Evolutionary conservation across 169 alveolate species (phyloP).

Genomic region (Eimeria acervulina): DNA sequence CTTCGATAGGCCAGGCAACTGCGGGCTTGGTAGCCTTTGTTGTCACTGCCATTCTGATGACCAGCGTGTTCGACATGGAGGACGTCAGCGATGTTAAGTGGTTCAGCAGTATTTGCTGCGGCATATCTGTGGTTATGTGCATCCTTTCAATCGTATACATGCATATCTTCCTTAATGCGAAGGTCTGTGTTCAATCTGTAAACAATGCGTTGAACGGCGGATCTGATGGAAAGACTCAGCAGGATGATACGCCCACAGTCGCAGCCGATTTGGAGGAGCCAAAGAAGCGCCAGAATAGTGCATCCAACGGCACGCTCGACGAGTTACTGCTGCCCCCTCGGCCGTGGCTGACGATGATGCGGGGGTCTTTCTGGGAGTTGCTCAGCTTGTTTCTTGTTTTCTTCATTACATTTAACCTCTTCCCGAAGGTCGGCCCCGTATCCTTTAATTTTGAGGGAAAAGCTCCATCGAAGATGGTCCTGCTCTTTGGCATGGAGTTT

Average conservation of each 20-base stretch:
- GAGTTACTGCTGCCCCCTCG: slow-evolving; percentile 61
- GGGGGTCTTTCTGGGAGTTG: slow-evolving; percentile 62
- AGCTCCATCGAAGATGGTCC: slow-evolving; percentile 37
- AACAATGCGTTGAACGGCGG: slow-evolving; percentile 4
- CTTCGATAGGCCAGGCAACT: slow-evolving; percentile 65
- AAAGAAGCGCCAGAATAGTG: slow-evolving; percentile 37
- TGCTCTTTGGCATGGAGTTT: slow-evolving; percentile 56
- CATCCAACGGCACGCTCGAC: slow-evolving; percentile 1
- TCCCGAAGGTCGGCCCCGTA: slow-evolving; percentile 76
- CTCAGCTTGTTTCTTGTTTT: slow-evolving; percentile 46
- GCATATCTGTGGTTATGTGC: slow-evolving; percentile 21
- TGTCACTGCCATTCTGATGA: slow-evolving; percentile 62
- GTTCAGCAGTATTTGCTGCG: slow-evolving; percentile 44
- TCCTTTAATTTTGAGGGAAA: slow-evolving; percentile 60
- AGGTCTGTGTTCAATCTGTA: slow-evolving; percentile 54
- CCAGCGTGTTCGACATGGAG: slow-evolving; percentile 61
- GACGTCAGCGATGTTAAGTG: slow-evolving; percentile 28
- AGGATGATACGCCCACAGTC: slow-evolving; percentile 28
- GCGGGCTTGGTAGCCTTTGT: slow-evolving; percentile 62
- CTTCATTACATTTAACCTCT: slow-evolving; percentile 57
- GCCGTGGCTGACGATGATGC: slow-evolving; percentile 64
- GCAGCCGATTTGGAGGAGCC: slow-evolving; percentile 58
- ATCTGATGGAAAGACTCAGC: slow-evolving; percentile 9
- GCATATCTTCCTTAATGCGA: slow-evolving; percentile 56
- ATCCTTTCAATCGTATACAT: slow-evolving; percentile 21